Evolutionary conservation across 768 basidiomycete species (phyloP), one percentile per base, ranked within the genome.

Genomic region (Clitopilus passeckerianus): DNA sequence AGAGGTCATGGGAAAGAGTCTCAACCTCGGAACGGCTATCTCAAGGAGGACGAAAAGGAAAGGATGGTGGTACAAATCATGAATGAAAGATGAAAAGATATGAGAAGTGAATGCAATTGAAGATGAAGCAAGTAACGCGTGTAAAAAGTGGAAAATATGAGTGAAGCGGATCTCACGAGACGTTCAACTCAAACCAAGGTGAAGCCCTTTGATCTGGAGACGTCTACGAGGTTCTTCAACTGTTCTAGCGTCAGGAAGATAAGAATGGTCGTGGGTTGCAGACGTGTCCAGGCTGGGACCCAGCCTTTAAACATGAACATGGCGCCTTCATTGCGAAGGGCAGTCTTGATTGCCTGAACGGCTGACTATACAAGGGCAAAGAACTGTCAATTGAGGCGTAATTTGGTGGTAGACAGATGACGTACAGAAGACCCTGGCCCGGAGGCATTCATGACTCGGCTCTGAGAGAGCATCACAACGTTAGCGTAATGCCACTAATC

Each of bases 291-390:
- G 10, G 91, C 90, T 0, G 92, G 92, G 8, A 93, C 72, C 92
- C 92, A 94, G 62, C 92, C 92, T 70, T 91, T 92, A 79, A 94
- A 92, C 88, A 94, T 90, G 80, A 93, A 94, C 84, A 88, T 89
- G 2, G 90, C 71, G 14, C 92, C 92, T 65, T 94, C 92, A 62
- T 74, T 85, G 60, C 81, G 78, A 61, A 94, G 75, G 18, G 90
- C 89, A 10, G 77, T 64, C 18, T 80, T 77, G 68, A 93, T 91
- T 43, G 90, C 88, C 6, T 72, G 79, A 24, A 93, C 62, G 0
- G 91, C 90, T 1, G 89, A 91, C 86, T 88, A 64, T 12, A 33
- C 34, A n/a, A 41, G 7, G 18, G 14, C n/a, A 10, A 24, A 30
- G 59, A 6, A 20, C 59, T 33, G 5, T 50, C 30, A 6, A 43